Base-by-base conservation (phyloP, 1,284 basidiomycete species). In the Macrocystidia cucumis region DNA sequence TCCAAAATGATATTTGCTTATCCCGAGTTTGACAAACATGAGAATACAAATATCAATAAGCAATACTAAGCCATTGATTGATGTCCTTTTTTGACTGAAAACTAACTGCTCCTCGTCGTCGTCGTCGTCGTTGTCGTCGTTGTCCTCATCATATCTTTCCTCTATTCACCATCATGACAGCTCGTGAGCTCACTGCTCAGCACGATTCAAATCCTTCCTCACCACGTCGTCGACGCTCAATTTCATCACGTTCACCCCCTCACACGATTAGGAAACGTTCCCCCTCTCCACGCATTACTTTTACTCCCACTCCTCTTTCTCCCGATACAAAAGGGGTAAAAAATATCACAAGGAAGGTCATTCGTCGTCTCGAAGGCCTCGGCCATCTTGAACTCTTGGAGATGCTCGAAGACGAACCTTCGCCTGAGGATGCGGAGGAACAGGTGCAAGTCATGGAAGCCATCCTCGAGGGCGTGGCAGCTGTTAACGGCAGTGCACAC, bases 281-380 rank as follows among this genome's bases (percentile, higher is more conserved):
- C 8, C 55, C 55, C 7, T 63, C 60, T 2, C 59, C 62, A n/a
- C 51, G 57, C 27, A 41, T 65, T 24, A 44, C 59, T 12, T 62
- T 62, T 38, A 47, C 57, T 9, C 42, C 57, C 1, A 38, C 56
- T 3, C 44, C 57, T 3, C 39, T 60, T 16, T 56, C 59, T 7
- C 26, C 49, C 19, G 59, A 55, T 34, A 42, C 54, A 11, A 62
- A 58, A 30, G 60, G 61, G 24, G 60, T 65, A 25, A 55, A 65
- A 44, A 59, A 65, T 42, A 66, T 67, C 44, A 67, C 63, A 3
- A 52, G 63, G 33, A 65, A 66, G 43, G 63, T 69, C 28, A 66
- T 69, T 38, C 59, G 51, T 40, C 56, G 57, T 19, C 47, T 69
- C 5, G 64, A 65, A 42, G 64, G 60, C 8, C 49, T 67, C n/a